Base-by-base conservation (phyloP, 2,329 filamentous ascomycete species). In the Monosporascus sp. region DNA sequence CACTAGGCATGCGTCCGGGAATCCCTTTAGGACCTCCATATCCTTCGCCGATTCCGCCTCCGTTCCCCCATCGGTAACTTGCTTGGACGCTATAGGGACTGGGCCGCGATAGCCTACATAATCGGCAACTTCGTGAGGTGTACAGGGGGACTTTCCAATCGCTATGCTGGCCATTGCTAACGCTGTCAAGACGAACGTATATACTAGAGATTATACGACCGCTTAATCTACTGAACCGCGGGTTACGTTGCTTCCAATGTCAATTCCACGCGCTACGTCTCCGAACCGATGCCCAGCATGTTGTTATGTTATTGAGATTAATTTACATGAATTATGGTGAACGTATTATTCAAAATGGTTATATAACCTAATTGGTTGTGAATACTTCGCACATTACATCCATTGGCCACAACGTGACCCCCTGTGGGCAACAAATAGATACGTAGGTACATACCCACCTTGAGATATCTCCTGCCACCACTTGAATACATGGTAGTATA, bases 21-120 rank as follows among this genome's bases (percentile, higher is more conserved):
- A 67, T 72, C 56, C 62, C 66, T 3, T 69, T 73, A 59, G 61
- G 70, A 58, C 57, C 71, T 24, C 70, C 69, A 31, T 77, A 74
- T 47, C 60, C 62, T 52, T 65, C 72, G 3, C 67, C 68, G 36
- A 69, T 70, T 63, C 61, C 66, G 43, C 65, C 67, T 16, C 57
- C 60, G 9, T 76, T 71, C 52, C 66, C 68, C 43, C 64, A 64
- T 56, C 65, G 56, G 64, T 50, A 27, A 36, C 26, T 43, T 49
- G 17, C 38, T 20, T 43, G 41, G 37, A 53, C 37, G 45, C 51
- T 49, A 48, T 34, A 43, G 24, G 41, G 46, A 36, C 43, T 36
- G 26, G 51, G 50, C 48, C 38, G 47, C 19, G 51, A 45, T 52
- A 48, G 22, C 27, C 14, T 19, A 50, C 26, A 54, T 48, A 46